Evolutionary conservation across 2,329 filamentous ascomycete genomes (phyloP), one percentile per base, ranked within the genome.

Genomic region (Aspergillus niger): DNA sequence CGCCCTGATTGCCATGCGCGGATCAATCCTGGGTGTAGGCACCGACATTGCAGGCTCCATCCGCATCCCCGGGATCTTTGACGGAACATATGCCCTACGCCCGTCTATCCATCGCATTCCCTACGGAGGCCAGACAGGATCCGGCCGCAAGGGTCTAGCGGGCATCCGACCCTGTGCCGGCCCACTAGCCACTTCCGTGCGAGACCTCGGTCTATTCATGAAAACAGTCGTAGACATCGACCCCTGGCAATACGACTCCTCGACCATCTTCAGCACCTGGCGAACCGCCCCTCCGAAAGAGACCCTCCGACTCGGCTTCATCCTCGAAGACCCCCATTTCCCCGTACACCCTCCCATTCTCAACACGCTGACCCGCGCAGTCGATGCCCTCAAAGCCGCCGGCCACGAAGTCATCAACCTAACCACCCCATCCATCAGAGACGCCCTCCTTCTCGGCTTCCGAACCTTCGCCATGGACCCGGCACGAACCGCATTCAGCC

Each of bases 1-100:
- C 0, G 84, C 85, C 0, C 71, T 89, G 3, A 69, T 89, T 13
- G 83, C 81, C 1, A 81, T 89, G 76, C 79, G 81, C n/a, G 86
- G 86, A 0, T 83, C 79, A 36, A 74, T 85, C 2, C 64, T 89
- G 0, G 87, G 87, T 0, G 77, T 88, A 2, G 85, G 85, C 0
- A 89, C 86, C 0, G 87, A 89, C 69, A 80, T 88, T 48, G 78
- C 72, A 3, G 78, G 78, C 2, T 78, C 75, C 20, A 76, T 79
- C 43, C 70, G 77, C 4, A 75, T 80, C 20, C 78, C 78, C 0
- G 79, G 81, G 4, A 78, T 82, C 67, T 83, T 80, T 59, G 79
- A 80, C 59, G 81, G 82, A 0, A 59, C 80, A 0, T 81, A 79
- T 60, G 80, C 80, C 0, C 74, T 83, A 59, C 81, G 81, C 47